A percentile compares a stretch with the other conserved stretches of the same genome.
Conservation (phyloP, 768 basidiomycete genomes). For the Clitopilus hobsonii region DNA sequence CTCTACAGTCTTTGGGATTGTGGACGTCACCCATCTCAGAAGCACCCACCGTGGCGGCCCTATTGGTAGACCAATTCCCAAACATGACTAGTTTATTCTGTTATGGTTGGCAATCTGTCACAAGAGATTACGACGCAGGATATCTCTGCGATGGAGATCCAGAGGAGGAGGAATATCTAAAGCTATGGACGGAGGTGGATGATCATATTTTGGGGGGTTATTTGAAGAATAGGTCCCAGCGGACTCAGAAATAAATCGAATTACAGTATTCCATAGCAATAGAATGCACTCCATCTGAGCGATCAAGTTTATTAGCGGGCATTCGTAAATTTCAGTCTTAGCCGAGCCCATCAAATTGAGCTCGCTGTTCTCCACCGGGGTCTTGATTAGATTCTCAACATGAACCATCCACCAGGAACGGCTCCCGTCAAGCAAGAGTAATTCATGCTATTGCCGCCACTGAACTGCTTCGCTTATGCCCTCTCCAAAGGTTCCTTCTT, state of each 20-base stretch:
- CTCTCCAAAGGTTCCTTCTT: slow-evolving; percentile 26
- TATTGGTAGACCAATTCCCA: not conserved
- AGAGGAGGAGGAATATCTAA: not conserved
- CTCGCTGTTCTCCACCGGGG: not conserved
- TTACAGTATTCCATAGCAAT: no score
- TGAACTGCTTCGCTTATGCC: not conserved
- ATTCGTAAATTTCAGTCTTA: not conserved
- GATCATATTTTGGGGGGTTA: not conserved
- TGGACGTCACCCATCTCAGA: not conserved
- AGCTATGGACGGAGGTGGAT: not conserved
- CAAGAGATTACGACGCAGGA: not conserved
- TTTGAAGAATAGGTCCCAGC: no score
- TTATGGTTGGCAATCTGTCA: not conserved
- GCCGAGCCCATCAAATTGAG: not conserved
- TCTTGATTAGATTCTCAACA: not conserved
- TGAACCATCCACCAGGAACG: slow-evolving; percentile 21
- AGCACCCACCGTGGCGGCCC: not conserved
- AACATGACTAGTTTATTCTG: not conserved
- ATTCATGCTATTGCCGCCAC: slow-evolving; percentile 6
- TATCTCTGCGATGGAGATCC: not conserved
- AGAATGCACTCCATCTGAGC: no score
- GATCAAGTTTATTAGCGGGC: no score
- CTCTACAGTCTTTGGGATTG: not conserved
- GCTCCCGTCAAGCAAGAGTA: slow-evolving; percentile 37
- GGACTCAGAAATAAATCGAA: no score